Conservation (phyloP, 208 protist species). For the Wallacemonas sp. region DNA sequence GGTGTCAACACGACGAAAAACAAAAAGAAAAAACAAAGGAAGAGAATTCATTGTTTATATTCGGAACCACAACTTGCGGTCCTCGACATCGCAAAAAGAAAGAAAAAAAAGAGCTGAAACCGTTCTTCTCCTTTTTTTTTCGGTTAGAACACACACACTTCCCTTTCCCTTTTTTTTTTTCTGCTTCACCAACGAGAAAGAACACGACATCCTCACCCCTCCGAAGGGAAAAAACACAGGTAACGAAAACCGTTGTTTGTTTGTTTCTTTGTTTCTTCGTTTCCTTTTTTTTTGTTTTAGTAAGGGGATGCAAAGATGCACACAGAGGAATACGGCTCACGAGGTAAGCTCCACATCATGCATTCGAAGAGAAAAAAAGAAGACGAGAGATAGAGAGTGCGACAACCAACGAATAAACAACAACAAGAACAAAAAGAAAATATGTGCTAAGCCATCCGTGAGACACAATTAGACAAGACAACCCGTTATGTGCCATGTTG, state of each 20-base stretch:
- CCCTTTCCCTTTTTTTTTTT: too few relatives aligned
- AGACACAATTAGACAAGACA: neutral
- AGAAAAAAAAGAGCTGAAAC: neutral
- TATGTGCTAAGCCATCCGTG: too few relatives aligned
- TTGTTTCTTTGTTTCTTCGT: neutral
- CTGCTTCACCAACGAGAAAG: too few relatives aligned
- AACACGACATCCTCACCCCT: too few relatives aligned
- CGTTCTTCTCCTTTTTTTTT: too few relatives aligned
- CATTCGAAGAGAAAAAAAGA: neutral
- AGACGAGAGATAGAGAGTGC: neutral
- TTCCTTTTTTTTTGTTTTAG: neutral
- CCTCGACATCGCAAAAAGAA: neutral
- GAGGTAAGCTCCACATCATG: too few relatives aligned
- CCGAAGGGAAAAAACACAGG: too few relatives aligned
- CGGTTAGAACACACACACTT: too few relatives aligned
- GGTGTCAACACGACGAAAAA: neutral
- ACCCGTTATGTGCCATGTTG: conserved; percentile 8
- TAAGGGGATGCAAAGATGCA: too few relatives aligned
- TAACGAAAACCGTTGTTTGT: too few relatives aligned
- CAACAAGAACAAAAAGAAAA: neutral
- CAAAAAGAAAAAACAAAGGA: neutral
- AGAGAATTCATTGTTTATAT: neutral
- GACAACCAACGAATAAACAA: conserved; percentile 8
- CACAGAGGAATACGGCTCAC: too few relatives aligned
- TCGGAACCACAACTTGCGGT: too few relatives aligned